Conservation (phyloP, 192 early-diverging fungal genomes). For the Martensiomyces pterosporus region DNA sequence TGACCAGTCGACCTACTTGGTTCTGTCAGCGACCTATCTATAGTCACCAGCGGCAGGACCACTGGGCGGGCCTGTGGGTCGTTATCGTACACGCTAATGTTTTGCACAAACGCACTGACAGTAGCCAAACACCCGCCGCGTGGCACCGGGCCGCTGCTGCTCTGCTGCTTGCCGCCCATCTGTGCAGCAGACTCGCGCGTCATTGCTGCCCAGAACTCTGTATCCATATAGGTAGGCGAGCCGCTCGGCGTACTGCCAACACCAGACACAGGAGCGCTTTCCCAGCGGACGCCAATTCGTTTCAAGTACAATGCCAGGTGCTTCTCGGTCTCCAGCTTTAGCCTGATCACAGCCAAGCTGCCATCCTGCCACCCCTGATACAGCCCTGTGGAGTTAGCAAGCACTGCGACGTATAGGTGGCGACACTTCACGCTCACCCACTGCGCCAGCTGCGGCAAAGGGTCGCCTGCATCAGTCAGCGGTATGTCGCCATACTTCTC, state of each 20-base stretch:
- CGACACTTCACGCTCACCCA: constrained; percentile 35
- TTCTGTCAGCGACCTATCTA: constrained; percentile 26
- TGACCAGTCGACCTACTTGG: no score
- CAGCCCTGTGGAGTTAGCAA: constrained; percentile 15
- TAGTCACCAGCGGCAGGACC: constrained; percentile 21
- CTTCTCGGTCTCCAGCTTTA: constrained; percentile 42
- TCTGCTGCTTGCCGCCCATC: not conserved
- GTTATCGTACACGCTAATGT: constrained; percentile 41
- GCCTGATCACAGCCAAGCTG: constrained; percentile 40
- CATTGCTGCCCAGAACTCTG: constrained; percentile 44
- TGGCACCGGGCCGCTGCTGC: not conserved
- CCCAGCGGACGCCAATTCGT: constrained; percentile 33
- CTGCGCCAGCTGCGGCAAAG: constrained; percentile 28
- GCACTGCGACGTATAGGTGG: constrained; percentile 32
- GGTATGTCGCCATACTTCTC: constrained; percentile 13
- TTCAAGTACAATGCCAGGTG: constrained; percentile 47
- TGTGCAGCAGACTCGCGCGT: constrained; percentile 22
- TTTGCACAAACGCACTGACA: constrained; percentile 29
- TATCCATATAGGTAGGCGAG: constrained; percentile 25
- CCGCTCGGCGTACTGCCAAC: constrained; percentile 19
- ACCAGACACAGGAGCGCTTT: constrained; percentile 16
- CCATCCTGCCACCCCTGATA: constrained; percentile 39
- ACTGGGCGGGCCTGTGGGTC: constrained; percentile 35
- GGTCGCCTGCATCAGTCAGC: not conserved
- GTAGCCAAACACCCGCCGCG: constrained; percentile 9